Evolutionary conservation across 345 rosid species (phyloP).

Genomic region (Salix viminalis): DNA sequence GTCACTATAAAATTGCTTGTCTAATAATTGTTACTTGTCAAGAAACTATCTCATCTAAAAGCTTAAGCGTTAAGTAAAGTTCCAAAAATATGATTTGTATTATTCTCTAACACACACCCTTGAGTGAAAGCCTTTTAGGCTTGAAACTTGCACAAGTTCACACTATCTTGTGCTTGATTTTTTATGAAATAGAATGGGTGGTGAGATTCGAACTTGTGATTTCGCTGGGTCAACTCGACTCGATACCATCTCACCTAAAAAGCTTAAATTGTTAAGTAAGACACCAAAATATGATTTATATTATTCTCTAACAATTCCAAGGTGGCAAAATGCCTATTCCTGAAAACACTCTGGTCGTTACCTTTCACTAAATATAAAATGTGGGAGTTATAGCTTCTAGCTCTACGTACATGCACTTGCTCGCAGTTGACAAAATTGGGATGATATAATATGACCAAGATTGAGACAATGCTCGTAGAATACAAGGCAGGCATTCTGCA

Average conservation of each 20-base stretch:
- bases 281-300: rapidly evolving
- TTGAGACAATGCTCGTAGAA: background rate
- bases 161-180: too few relatives aligned
- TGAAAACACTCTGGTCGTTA: background rate
- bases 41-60: too few relatives aligned
- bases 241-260: too few relatives aligned
- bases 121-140: too few relatives aligned
- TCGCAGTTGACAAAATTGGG: background rate
- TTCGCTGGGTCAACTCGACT: rapidly evolving
- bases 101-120: too few relatives aligned
- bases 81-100: too few relatives aligned
- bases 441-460: background rate
- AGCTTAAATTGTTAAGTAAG: too few relatives aligned
- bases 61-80: too few relatives aligned
- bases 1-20: background rate
- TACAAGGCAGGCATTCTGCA: background rate
- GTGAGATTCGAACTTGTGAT: too few relatives aligned
- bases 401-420: background rate
- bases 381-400: background rate
- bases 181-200: too few relatives aligned
- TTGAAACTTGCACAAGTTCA: too few relatives aligned
- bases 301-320: background rate
- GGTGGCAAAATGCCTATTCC: background rate
- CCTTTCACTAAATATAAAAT: background rate
- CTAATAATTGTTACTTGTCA: too few relatives aligned